Evolutionary conservation across 1,284 basidiomycete species (phyloP).

Genomic region (Microbotryomycetes sp.): DNA sequence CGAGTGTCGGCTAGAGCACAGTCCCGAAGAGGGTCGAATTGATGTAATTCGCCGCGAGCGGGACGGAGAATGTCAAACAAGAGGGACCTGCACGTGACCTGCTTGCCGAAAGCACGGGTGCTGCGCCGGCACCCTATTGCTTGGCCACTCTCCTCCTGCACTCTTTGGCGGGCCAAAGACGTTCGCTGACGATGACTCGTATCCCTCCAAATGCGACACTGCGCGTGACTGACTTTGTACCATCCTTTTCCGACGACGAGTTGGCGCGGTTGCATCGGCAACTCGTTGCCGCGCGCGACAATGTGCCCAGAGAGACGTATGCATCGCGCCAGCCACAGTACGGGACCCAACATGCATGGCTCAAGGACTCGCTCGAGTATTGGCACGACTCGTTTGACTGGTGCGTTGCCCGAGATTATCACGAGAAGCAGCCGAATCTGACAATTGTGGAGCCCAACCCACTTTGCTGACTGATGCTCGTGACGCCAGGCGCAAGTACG

Average conservation of each 20-base stretch:
- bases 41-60: too few relatives aligned
- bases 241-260: constrained; percentile 7
- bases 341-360: constrained; percentile 13
- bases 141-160: too few relatives aligned
- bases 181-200: not conserved
- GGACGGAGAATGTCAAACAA: too few relatives aligned
- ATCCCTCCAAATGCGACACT: not conserved
- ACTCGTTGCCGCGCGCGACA: not conserved
- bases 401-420: not conserved
- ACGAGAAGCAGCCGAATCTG: too few relatives aligned
- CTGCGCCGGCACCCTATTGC: too few relatives aligned
- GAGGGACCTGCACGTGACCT: too few relatives aligned
- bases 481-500: constrained; percentile 11
- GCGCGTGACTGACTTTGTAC: constrained; percentile 8
- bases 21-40: too few relatives aligned
- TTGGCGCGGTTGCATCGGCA: constrained; percentile 6
- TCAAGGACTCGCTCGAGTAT: constrained; percentile 10
- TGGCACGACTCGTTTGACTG: constrained; percentile 23
- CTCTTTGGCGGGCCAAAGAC: too few relatives aligned
- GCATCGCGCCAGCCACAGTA: constrained; percentile 16
- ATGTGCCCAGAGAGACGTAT: constrained; percentile 18
- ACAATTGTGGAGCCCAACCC: too few relatives aligned
- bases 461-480: too few relatives aligned
- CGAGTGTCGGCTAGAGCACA: too few relatives aligned
- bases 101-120: too few relatives aligned